Evolutionary conservation across 306 rosid genomes (phyloP).

Genomic region (Sophora flavescens): DNA sequence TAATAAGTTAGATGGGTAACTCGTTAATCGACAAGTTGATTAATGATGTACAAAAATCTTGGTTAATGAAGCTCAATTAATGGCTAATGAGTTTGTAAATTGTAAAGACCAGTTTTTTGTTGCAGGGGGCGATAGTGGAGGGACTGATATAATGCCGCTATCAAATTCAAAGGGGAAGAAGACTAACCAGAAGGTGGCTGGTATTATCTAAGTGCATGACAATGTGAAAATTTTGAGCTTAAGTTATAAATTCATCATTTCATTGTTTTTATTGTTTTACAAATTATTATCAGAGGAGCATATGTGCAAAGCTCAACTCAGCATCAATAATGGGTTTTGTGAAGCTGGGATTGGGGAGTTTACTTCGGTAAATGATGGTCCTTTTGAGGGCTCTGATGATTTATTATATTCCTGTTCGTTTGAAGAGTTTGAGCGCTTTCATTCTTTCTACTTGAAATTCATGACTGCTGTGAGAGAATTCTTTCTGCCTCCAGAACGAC

Average conservation of each 20-base stretch:
- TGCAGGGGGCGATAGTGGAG: slow-evolving; percentile 56
- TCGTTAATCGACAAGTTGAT: no score
- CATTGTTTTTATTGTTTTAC: slow-evolving; percentile 31
- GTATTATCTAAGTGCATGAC: slow-evolving; percentile 66
- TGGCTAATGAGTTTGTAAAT: neutral
- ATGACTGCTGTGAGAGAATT: slow-evolving; percentile 72
- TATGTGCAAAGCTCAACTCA: slow-evolving; percentile 63
- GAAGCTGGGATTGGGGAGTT: slow-evolving; percentile 65
- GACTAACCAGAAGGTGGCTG: slow-evolving; percentile 86
- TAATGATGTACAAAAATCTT: no score
- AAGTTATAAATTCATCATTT: slow-evolving; percentile 40
- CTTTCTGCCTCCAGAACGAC: slow-evolving; percentile 74
- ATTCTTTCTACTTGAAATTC: slow-evolving; percentile 75
- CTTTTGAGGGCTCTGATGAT: slow-evolving; percentile 49
- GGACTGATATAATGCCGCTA: slow-evolving; percentile 46
- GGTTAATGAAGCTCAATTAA: no score
- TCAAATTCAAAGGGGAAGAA: slow-evolving; percentile 55
- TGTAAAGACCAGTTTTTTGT: slow-evolving; percentile 6
- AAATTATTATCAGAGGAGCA: slow-evolving; percentile 54
- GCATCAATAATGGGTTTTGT: slow-evolving; percentile 51
- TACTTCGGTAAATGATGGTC: slow-evolving; percentile 59
- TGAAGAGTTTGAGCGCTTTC: slow-evolving; percentile 72
- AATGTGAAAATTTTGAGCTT: slow-evolving; percentile 40
- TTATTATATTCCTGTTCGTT: slow-evolving; percentile 57
- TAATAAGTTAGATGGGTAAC: no score